phyloP scores from a whole-genome alignment of 129 eudicot species.

The Scalesia atractyloides region DNA sequence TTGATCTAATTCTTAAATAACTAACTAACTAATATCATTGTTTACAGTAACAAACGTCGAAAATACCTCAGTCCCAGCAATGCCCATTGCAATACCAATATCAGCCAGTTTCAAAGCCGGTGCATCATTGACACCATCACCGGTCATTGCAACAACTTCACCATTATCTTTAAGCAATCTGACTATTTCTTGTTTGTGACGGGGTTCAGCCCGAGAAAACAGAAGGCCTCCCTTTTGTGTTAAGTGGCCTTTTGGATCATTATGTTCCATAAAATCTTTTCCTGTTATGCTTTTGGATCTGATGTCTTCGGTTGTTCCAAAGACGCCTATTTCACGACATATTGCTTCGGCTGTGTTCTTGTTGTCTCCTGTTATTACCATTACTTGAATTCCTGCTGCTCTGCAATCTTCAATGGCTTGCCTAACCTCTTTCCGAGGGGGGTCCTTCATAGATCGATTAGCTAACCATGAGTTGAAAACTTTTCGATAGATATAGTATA shows the following conservation, averaged over 20 bases:
- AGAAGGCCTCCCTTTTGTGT: slow-evolving; percentile 78
- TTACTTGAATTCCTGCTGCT: slow-evolving; percentile 92
- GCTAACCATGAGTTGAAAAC: not conserved
- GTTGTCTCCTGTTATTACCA: slow-evolving; percentile 97
- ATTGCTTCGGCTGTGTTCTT: slow-evolving; percentile 99
- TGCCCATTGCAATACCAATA: slow-evolving; percentile 98
- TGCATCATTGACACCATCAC: slow-evolving; percentile 95
- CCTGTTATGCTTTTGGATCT: slow-evolving; percentile 77
- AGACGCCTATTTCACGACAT: slow-evolving; percentile 87
- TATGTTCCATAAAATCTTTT: slow-evolving; percentile 74
- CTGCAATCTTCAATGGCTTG: slow-evolving; percentile 96
- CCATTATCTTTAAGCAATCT: slow-evolving; percentile 82
- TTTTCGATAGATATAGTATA: no score
- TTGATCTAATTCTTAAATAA: no score
- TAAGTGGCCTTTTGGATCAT: slow-evolving; percentile 51
- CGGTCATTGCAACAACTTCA: slow-evolving; percentile 95
- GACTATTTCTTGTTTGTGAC: slow-evolving; percentile 90
- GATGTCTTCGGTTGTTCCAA: slow-evolving; percentile 68
- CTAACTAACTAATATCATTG: no score
- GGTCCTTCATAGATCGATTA: slow-evolving; percentile 53
- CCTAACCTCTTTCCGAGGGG: slow-evolving; percentile 92
- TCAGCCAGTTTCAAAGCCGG: slow-evolving; percentile 92
- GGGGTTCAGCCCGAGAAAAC: slow-evolving; percentile 94
- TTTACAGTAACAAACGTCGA: no score
- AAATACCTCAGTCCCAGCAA: slow-evolving; percentile 88